Conservation (phyloP, 1,284 basidiomycete species). For the Apiotrichum domesticum region DNA sequence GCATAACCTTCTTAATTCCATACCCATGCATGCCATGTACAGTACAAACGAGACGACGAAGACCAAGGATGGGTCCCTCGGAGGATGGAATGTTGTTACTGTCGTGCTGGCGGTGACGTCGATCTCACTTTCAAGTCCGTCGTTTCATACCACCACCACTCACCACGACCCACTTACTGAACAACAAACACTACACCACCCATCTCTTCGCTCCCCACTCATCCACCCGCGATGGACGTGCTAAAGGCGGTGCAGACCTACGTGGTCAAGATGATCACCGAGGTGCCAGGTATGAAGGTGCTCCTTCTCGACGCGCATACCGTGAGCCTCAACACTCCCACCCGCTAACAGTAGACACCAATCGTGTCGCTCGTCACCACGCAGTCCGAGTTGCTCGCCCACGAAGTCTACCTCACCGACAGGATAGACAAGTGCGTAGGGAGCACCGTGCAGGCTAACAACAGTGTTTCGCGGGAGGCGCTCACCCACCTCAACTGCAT, state of each 20-base stretch:
- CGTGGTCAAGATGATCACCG: constrained; percentile 80
- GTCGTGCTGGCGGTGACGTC: neutral
- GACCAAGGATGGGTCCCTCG: no score
- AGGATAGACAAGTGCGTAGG: constrained; percentile 74
- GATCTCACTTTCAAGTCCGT: neutral
- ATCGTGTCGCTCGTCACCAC: constrained; percentile 93
- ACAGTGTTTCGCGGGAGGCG: constrained; percentile 63
- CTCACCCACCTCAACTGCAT: constrained; percentile 97
- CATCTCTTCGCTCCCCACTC: no score
- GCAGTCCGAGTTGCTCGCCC: constrained; percentile 86
- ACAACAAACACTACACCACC: no score
- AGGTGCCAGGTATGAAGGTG: constrained; percentile 92
- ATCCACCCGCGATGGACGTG: constrained; percentile 67
- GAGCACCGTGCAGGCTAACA: neutral
- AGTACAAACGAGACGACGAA: no score
- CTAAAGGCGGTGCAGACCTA: constrained; percentile 93
- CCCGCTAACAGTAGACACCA: constrained; percentile 62
- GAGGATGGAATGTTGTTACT: neutral
- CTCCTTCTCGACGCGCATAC: constrained; percentile 91
- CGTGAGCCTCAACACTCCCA: constrained; percentile 51
- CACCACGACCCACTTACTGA: neutral
- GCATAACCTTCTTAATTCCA: no score
- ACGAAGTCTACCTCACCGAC: constrained; percentile 97
- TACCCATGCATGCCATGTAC: no score
- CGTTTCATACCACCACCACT: neutral